Percentiles rank a stretch among this genome's conserved stretches.
Evolutionary conservation across 2,329 filamentous ascomycete species (phyloP).

Genomic region (Magnaporthales sp.): DNA sequence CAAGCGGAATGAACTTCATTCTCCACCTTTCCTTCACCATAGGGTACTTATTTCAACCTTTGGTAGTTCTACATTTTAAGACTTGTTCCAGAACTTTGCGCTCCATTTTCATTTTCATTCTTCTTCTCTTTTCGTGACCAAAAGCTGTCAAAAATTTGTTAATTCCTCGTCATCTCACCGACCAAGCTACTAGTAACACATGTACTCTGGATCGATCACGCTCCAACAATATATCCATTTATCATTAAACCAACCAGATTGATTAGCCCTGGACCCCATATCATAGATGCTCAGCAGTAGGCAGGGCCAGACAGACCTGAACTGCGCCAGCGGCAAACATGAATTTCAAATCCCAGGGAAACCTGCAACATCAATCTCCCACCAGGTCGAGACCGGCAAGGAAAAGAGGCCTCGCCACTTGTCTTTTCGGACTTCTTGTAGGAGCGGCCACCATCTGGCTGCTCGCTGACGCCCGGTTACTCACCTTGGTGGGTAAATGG

Average conservation of each 20-base stretch:
- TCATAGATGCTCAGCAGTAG: not conserved
- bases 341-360: not conserved
- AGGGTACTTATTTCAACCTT: no score
- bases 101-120: no score
- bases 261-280: not conserved
- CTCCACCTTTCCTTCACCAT: no score
- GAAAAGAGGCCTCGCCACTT: not conserved
- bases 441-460: not conserved
- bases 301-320: not conserved
- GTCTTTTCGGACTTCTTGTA: not conserved
- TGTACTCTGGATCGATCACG: not conserved
- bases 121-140: no score
- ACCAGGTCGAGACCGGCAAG: not conserved
- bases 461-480: not conserved
- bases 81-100: no score
- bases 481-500: not conserved
- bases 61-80: no score
- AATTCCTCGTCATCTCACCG: not conserved
- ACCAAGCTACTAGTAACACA: not conserved
- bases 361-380: not conserved
- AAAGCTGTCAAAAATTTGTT: no score
- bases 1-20: no score
- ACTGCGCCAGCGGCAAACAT: not conserved
- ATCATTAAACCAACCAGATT: not conserved
- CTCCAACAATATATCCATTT: not conserved